A percentile compares a stretch with the other conserved stretches of the same genome.
Evolutionary conservation across 805 yeast genomes (phyloP).

Genomic region (Kodamaea jinghongensis): DNA sequence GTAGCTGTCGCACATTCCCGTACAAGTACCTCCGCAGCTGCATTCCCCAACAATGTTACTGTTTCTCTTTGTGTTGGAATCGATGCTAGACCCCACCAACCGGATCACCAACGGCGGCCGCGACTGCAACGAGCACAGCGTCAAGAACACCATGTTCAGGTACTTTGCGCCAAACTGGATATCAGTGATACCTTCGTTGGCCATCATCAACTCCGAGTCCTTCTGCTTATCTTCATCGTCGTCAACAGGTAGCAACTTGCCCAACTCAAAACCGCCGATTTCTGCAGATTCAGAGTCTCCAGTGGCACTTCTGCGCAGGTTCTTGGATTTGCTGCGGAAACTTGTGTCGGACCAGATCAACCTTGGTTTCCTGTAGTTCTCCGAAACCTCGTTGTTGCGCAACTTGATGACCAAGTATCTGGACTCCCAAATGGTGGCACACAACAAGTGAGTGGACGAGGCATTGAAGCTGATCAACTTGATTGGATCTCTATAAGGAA

Average conservation of each 20-base stretch:
- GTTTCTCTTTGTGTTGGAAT: slow-evolving; percentile 20
- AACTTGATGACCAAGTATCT: slow-evolving; percentile 74
- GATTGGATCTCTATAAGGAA: slow-evolving; percentile 86
- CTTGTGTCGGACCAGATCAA: slow-evolving; percentile 35
- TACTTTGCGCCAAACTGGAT: slow-evolving; percentile 49
- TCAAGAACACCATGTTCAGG: slow-evolving; percentile 36
- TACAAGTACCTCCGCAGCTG: background rate
- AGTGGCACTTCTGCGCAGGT: slow-evolving; percentile 1
- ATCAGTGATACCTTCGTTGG: slow-evolving; percentile 88
- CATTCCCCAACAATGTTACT: slow-evolving; percentile 5
- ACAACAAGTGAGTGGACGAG: slow-evolving; percentile 66
- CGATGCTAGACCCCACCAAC: slow-evolving; percentile 48
- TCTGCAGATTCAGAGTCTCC: slow-evolving; percentile 3
- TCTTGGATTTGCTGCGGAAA: slow-evolving; percentile 2
- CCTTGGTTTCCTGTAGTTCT: slow-evolving; percentile 36
- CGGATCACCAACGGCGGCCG: slow-evolving; percentile 32
- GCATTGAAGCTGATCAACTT: slow-evolving; percentile 70
- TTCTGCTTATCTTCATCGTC: slow-evolving; percentile 10
- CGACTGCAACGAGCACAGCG: slow-evolving; percentile 36
- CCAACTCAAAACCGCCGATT: background rate
- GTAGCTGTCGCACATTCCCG: slow-evolving; percentile 10
- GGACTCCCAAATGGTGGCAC: slow-evolving; percentile 76
- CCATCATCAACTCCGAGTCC: slow-evolving; percentile 43
- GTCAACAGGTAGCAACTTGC: slow-evolving; percentile 1
- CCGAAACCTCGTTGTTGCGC: slow-evolving; percentile 50